These are phyloP conservation scores for Periconia sp. DNA, from an alignment of 2,329 filamentous ascomycete genomes.

Conservation along the genomic window DNA sequence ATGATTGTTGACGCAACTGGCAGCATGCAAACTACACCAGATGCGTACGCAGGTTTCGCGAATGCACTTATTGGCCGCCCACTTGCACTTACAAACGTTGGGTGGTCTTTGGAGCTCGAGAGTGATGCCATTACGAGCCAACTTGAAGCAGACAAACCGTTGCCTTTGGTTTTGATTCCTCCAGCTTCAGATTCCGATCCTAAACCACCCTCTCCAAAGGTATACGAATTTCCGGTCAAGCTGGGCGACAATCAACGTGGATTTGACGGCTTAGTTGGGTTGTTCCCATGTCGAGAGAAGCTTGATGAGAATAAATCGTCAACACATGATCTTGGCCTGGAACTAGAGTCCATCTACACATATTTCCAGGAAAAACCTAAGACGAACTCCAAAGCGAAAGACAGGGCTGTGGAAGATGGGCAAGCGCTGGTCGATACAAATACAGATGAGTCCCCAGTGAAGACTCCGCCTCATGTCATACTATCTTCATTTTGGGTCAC, in stretches of 20 bases:
- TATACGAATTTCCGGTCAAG: slow-evolving; percentile 47
- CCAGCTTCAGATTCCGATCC: too few species aligned
- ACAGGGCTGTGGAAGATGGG: too few species aligned
- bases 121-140: background rate
- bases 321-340: too few species aligned
- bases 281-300: too few species aligned
- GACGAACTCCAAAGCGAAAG: too few species aligned
- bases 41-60: slow-evolving; percentile 45
- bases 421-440: too few species aligned
- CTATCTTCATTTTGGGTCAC: too few species aligned
- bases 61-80: slow-evolving; percentile 50
- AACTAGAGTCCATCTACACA: too few species aligned
- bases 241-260: slow-evolving; percentile 43
- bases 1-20: slow-evolving; percentile 45
- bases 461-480: too few species aligned
- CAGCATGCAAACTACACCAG: slow-evolving; percentile 36
- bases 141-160: background rate
- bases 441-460: too few species aligned
- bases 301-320: too few species aligned
- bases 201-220: background rate
- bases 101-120: slow-evolving; percentile 48
- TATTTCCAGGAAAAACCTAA: too few species aligned
- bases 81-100: slow-evolving; percentile 50
- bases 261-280: slow-evolving; percentile 51
- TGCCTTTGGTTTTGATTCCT: slow-evolving; percentile 12